These are phyloP conservation scores for Circinella umbellata DNA, from an alignment of 371 early-diverging fungal genomes.

Conservation along the genomic window DNA sequence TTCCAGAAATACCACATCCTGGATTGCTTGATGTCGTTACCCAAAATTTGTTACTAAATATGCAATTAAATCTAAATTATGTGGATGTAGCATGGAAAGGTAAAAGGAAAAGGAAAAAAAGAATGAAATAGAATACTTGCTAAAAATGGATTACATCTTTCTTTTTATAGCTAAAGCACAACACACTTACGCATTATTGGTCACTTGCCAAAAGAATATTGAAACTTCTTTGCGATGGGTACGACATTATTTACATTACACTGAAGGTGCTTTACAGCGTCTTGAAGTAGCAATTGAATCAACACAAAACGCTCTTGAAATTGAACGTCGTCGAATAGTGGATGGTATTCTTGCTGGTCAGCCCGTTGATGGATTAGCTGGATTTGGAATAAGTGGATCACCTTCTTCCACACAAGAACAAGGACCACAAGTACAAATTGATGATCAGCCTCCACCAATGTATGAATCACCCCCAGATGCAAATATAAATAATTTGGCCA, in stretches of 20 bases:
- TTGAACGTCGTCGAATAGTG: conserved; percentile 26
- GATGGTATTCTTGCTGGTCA: conserved; percentile 21
- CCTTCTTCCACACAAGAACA: conserved; percentile 25
- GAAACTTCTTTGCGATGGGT: conserved; percentile 25
- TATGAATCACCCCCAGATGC: conserved; percentile 26
- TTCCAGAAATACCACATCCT: conserved; percentile 52
- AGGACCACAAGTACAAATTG: conserved; percentile 9
- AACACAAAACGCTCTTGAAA: conserved; percentile 19
- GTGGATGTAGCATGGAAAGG: conserved; percentile 50
- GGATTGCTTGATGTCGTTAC: conserved; percentile 41
- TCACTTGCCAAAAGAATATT: conserved; percentile 18
- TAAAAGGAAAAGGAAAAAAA: conserved; percentile 8
- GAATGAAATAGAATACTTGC: not conserved
- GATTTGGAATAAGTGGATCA: not conserved
- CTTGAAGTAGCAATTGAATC: conserved; percentile 21
- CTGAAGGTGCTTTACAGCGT: conserved; percentile 25
- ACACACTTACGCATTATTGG: conserved; percentile 17
- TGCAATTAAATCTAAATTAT: conserved; percentile 31
- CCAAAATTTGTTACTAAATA: conserved; percentile 34
- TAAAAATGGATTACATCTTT: not conserved
- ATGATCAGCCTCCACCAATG: conserved; percentile 25
- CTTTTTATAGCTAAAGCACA: conserved; percentile 20
- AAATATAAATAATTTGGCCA: not conserved
- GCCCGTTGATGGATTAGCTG: conserved; percentile 10
- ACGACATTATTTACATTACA: conserved; percentile 24